Conservation (phyloP, 1,139 yeast genomes). For the Debaryomyces coudertii region DNA sequence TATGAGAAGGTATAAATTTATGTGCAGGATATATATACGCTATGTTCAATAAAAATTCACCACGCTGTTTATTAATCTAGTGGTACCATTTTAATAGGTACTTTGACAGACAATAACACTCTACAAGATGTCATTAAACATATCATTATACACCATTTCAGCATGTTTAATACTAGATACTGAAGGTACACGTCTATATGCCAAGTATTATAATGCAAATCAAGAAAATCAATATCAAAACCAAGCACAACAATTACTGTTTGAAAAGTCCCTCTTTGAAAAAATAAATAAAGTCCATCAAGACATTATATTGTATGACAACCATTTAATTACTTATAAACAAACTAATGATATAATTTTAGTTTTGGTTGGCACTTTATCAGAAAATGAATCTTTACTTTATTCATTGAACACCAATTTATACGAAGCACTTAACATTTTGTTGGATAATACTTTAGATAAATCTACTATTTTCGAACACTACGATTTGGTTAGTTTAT, state of each 20-base stretch:
- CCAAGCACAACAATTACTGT: constrained; percentile 67
- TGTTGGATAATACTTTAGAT: constrained; percentile 76
- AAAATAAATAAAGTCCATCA: constrained; percentile 81
- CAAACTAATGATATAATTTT: constrained; percentile 79
- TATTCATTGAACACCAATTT: constrained; percentile 79
- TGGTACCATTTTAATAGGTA: not conserved
- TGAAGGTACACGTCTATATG: constrained; percentile 77
- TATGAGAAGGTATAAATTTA: no score
- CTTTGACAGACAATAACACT: not conserved
- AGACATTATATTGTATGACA: constrained; percentile 80
- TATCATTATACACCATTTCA: constrained; percentile 76
- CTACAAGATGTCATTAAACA: constrained; percentile 52
- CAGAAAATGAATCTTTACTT: constrained; percentile 85
- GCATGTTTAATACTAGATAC: constrained; percentile 80
- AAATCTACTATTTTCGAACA: constrained; percentile 77
- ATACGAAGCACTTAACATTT: constrained; percentile 77
- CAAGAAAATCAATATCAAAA: constrained; percentile 37
- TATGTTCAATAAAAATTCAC: constrained; percentile 10
- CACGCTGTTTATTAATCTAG: constrained; percentile 11
- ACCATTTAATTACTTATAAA: constrained; percentile 78
- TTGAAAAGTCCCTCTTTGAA: constrained; percentile 70
- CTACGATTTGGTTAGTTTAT: constrained; percentile 83
- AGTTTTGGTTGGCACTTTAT: constrained; percentile 68
- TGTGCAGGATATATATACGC: constrained; percentile 5
- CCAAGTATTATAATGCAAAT: constrained; percentile 74